A percentile compares a stretch with the other conserved stretches of the same genome.
These are phyloP conservation scores for Rhizoctonia solani DNA, from an alignment of 1,284 basidiomycete species.

Conservation along the genomic window DNA sequence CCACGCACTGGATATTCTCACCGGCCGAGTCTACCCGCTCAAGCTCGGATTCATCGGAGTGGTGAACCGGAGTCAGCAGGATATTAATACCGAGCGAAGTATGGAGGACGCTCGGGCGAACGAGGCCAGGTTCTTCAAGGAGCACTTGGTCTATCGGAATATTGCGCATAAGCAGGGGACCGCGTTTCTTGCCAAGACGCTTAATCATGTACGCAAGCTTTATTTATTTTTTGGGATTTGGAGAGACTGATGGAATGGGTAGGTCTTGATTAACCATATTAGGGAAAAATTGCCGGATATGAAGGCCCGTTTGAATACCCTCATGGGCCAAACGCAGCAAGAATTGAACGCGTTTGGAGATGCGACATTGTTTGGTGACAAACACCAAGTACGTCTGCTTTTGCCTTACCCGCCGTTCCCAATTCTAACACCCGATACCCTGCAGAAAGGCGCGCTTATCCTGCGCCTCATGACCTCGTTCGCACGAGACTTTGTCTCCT, in stretches of 20 bases:
- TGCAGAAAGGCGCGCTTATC: constrained; percentile 76
- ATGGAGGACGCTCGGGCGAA: constrained; percentile 84
- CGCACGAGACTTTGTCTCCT: constrained; percentile 94
- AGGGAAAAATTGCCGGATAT: constrained; percentile 99
- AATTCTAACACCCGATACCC: no score
- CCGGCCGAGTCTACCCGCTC: constrained; percentile 94
- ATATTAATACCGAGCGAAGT: constrained; percentile 89
- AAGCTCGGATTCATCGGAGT: constrained; percentile 98
- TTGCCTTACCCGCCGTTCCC: no score
- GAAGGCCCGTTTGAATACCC: constrained; percentile 97
- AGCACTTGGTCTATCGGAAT: constrained; percentile 91
- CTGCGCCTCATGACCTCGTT: constrained; percentile 99
- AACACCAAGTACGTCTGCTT: constrained; percentile 74
- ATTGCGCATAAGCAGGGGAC: constrained; percentile 98
- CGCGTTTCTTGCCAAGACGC: constrained; percentile 88
- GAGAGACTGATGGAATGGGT: background rate
- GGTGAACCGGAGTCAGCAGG: constrained; percentile 96
- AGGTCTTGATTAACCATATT: constrained; percentile 97
- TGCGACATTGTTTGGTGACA: constrained; percentile 88
- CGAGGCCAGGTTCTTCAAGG: constrained; percentile 91
- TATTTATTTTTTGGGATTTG: background rate
- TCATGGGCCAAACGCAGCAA: constrained; percentile 99
- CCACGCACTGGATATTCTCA: constrained; percentile 94
- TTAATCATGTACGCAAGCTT: constrained; percentile 81
- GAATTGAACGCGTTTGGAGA: constrained; percentile 97